phyloP scores from a whole-genome alignment of 129 eudicot species.

The Flaveria linearis region DNA sequence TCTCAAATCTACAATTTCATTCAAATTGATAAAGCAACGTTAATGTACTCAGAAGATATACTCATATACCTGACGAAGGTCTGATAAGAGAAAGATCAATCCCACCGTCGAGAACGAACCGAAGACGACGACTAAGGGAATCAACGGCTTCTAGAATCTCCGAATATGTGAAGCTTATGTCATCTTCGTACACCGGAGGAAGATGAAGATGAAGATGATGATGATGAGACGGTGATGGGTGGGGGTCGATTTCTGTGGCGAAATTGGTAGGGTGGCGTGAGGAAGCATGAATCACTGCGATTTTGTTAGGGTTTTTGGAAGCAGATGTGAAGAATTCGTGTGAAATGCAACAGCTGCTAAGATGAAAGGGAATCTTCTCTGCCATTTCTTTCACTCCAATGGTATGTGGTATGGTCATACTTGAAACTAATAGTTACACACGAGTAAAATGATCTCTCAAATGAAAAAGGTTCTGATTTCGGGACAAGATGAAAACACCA shows the following conservation, averaged over 20 bases:
- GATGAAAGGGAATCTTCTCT: constrained; percentile 16
- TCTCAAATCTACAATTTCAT: background rate
- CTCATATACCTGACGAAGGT: constrained; percentile 50
- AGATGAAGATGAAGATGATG: constrained; percentile 24
- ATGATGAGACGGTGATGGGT: background rate
- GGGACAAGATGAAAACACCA: too few relatives aligned
- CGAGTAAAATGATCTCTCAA: too few relatives aligned
- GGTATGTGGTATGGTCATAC: too few relatives aligned
- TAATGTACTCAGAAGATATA: background rate
- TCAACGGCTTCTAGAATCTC: constrained; percentile 64
- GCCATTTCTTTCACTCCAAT: constrained; percentile 2
- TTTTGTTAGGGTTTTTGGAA: constrained; percentile 50
- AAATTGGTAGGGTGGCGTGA: constrained; percentile 22
- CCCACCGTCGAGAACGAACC: constrained; percentile 54
- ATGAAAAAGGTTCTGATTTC: too few relatives aligned
- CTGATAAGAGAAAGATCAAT: constrained; percentile 48
- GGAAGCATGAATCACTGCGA: constrained; percentile 76
- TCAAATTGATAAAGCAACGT: background rate
- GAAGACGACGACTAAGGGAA: constrained; percentile 59
- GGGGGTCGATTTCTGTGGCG: background rate
- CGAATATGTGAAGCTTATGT: constrained; percentile 67
- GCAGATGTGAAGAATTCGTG: constrained; percentile 63
- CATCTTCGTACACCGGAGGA: constrained; percentile 60
- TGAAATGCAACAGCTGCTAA: constrained; percentile 56
- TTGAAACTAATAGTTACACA: too few relatives aligned